Conservation (phyloP, 441 rosid species). For the Macaranga tanarius region DNA sequence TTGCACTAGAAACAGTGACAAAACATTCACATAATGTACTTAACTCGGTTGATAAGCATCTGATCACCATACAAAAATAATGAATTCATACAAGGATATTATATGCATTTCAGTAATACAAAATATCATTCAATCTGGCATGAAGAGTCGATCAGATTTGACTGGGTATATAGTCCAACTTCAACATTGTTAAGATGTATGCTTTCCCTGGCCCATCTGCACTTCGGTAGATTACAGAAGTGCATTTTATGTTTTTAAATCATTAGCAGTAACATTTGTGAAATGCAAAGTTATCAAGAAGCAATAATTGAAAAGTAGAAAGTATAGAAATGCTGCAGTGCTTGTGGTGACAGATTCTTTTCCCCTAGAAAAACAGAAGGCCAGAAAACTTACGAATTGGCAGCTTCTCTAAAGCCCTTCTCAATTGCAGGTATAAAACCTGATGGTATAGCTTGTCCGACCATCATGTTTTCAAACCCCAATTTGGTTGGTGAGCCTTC, state of each 20-base stretch:
- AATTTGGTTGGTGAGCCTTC: slow-evolving; percentile 61
- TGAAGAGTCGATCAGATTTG: background rate
- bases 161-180: background rate
- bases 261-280: background rate
- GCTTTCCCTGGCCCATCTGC: background rate
- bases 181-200: background rate
- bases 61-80: background rate
- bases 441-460: slow-evolving; percentile 96
- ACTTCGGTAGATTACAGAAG: background rate
- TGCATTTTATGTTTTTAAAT: background rate
- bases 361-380: background rate
- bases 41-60: background rate
- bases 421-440: slow-evolving; percentile 91
- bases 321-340: background rate
- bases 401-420: slow-evolving; percentile 98
- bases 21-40: background rate
- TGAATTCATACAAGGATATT: background rate
- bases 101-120: background rate
- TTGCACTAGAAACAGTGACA: background rate
- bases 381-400: slow-evolving; percentile 66
- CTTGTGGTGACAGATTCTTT: background rate
- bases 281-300: background rate
- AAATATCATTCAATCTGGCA: background rate
- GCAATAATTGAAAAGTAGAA: background rate
- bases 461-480: slow-evolving; percentile 88